These are phyloP conservation scores for Oxytropis ochrocephala DNA, from an alignment of 306 rosid species.

Conservation along the genomic window DNA sequence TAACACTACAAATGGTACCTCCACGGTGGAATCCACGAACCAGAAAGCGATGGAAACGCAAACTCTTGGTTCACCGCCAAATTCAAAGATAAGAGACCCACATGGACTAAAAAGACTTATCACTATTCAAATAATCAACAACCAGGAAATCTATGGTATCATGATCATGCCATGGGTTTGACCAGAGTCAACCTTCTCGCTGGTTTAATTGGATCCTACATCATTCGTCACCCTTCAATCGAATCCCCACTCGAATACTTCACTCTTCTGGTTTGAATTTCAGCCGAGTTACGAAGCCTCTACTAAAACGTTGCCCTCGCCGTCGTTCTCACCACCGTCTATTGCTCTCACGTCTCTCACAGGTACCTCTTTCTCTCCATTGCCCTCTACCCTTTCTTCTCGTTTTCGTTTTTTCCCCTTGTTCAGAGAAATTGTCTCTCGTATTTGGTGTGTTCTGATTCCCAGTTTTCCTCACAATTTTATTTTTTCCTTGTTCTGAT, in stretches of 20 bases:
- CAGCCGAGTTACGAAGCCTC: no score
- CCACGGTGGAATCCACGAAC: slow-evolving; percentile 63
- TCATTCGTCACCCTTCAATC: slow-evolving; percentile 38
- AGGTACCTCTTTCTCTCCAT: no score
- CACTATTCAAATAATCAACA: slow-evolving; percentile 61
- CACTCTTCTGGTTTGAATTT: no score
- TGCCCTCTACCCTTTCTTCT: no score
- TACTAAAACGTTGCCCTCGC: no score
- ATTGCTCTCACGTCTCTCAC: no score
- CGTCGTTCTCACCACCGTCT: no score
- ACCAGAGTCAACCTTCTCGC: slow-evolving; percentile 68
- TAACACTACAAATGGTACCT: slow-evolving; percentile 33
- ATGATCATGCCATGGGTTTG: slow-evolving; percentile 83
- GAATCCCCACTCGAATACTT: slow-evolving; percentile 58
- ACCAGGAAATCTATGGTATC: slow-evolving; percentile 81
- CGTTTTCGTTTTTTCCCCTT: no score
- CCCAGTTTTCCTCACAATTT: no score
- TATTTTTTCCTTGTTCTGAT: no score
- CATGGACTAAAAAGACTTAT: slow-evolving; percentile 42
- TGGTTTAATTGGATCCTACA: slow-evolving; percentile 61
- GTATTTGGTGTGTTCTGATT: no score
- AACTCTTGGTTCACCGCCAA: slow-evolving; percentile 57
- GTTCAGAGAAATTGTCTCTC: no score
- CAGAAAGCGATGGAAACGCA: slow-evolving; percentile 62
- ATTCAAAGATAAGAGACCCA: slow-evolving; percentile 38